Conservation (phyloP, 331 rosid species). For the Ulmus americana region DNA sequence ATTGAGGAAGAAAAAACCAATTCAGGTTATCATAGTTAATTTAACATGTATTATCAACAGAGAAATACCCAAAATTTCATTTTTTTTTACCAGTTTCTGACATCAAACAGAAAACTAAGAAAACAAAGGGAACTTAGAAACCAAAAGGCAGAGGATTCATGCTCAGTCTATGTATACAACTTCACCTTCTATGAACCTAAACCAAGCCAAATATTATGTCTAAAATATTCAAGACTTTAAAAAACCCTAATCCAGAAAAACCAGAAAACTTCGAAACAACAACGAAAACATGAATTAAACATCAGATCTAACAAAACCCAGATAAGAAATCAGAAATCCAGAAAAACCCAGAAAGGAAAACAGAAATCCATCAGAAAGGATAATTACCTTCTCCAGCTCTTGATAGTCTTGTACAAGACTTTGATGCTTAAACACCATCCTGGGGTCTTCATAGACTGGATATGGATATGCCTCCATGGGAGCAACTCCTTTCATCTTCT, state of each 20-base stretch:
- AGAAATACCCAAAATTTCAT: background rate
- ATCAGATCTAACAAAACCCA: slow-evolving; percentile 46
- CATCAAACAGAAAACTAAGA: background rate
- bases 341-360: slow-evolving; percentile 20
- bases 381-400: slow-evolving; percentile 64
- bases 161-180: background rate
- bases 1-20: background rate
- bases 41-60: background rate
- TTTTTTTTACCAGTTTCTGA: background rate
- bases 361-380: slow-evolving; percentile 4
- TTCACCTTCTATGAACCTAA: slow-evolving; percentile 3
- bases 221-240: background rate
- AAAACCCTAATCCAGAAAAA: slow-evolving; percentile 7
- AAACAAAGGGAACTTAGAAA: background rate
- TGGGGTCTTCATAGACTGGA: slow-evolving; percentile 45
- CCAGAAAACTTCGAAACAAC: background rate
- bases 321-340: slow-evolving; percentile 31
- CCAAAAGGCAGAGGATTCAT: background rate
- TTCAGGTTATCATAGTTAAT: background rate
- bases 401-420: slow-evolving; percentile 76
- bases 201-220: slow-evolving; percentile 14
- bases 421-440: slow-evolving; percentile 58
- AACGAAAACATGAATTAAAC: slow-evolving; percentile 14
- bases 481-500: slow-evolving; percentile 71
- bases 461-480: slow-evolving; percentile 34